Conservation (phyloP, 2,329 filamentous ascomycete species). For the Alternaria triticina region DNA sequence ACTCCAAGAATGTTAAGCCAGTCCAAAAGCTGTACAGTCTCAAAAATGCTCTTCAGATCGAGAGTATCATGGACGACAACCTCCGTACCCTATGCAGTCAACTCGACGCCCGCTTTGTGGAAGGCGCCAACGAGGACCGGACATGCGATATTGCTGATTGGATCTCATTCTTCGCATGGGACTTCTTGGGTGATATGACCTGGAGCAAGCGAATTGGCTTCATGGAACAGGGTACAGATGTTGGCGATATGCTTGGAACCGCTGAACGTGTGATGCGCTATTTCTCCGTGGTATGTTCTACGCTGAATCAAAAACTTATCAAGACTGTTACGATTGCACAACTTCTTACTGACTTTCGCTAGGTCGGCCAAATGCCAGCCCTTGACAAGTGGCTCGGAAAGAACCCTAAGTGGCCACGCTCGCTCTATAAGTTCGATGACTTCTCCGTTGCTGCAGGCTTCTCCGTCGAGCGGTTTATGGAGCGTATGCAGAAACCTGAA, state of each 20-base stretch:
- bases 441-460: constrained; percentile 30
- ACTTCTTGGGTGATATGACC: constrained; percentile 49
- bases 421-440: constrained; percentile 30
- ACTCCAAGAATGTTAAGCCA: constrained; percentile 31
- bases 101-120: constrained; percentile 36
- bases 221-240: constrained; percentile 49
- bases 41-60: constrained; percentile 32
- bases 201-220: constrained; percentile 53
- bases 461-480: constrained; percentile 26
- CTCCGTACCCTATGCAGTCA: constrained; percentile 26
- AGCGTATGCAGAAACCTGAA: constrained; percentile 25
- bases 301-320: background rate
- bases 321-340: background rate
- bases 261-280: constrained; percentile 43
- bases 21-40: constrained; percentile 41
- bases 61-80: constrained; percentile 36
- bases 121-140: constrained; percentile 29
- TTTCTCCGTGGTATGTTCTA: constrained; percentile 30
- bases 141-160: constrained; percentile 42
- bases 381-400: constrained; percentile 36
- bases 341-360: background rate
- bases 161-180: constrained; percentile 41
- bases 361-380: constrained; percentile 39
- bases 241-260: constrained; percentile 46
- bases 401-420: constrained; percentile 23